Evolutionary conservation across 495 filamentous ascomycete genomes (phyloP), one percentile per base, ranked within the genome.

Genomic region (Aspergillus taichungensis): DNA sequence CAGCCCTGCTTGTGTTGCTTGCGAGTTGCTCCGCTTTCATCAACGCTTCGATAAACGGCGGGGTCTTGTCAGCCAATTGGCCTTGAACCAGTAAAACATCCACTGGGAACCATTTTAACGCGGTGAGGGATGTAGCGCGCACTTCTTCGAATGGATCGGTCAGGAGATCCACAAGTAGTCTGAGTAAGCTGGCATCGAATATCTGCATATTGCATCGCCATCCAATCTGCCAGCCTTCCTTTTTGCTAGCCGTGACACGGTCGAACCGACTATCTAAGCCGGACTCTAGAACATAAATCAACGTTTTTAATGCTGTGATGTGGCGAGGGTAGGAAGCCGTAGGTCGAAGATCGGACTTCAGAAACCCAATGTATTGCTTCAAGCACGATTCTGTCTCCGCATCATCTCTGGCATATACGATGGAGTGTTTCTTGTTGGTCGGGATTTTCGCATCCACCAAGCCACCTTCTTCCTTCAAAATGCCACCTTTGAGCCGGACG

Each of bases 141-240:
- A 97, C 84, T 66, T 98, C 92, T 48, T 98, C 92, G 54, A 91
- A 98, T 0, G 91, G 86, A 55, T 97, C 84, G 37, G 92, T 65
- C 1, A 95, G 53, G 8, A 92, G 76, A 59, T 96, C 88, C 5
- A 88, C 54, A 6, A 95, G 64, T 13, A 82, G 52, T 30, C 74
- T 55, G 11, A 73, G 51, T 37, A 79, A 52, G 3, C 50, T 53
- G 0, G 52, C 61, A n/a, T 72, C 71, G 30, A 85, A 73, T 38
- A 88, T 72, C 3, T 71, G 68, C n/a, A 75, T 37, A 14, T 73
- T 61, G 30, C 70, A 57, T n/a, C 68, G 64, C 78, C 78, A 82
- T 30, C 62, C 61, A 2, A 64, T 46, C 14, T 71, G 45, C 35
- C 38, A 39, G 1, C 44, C 46, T n/a, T 51, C 53, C 1, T 42